Conservation (phyloP, 352 stramenopile species). For the Globisporangium paddicum region DNA sequence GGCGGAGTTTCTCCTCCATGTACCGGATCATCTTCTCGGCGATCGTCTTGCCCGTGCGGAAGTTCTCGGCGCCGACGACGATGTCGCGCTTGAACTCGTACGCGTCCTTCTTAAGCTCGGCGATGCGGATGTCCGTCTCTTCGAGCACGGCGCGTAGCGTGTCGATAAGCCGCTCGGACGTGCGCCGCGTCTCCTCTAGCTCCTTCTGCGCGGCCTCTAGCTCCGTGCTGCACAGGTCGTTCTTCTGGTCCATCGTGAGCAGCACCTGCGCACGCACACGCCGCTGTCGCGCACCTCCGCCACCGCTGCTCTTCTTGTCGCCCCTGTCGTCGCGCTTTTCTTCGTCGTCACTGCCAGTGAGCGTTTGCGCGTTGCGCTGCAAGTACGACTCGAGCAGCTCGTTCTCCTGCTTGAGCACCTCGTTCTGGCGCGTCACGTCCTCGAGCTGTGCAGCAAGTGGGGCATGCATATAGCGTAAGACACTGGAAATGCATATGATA, state of each 20-base stretch:
- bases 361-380: conserved; percentile 45
- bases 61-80: conserved; percentile 92
- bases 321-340: conserved; percentile 46
- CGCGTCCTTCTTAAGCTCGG: conserved; percentile 94
- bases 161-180: conserved; percentile 92
- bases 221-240: conserved; percentile 86
- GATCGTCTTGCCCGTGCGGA: conserved; percentile 91
- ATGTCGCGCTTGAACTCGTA: conserved; percentile 97
- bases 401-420: conserved; percentile 89
- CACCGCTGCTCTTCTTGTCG: conserved; percentile 32
- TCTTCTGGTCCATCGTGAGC: conserved; percentile 92
- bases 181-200: conserved; percentile 86
- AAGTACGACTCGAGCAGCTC: conserved; percentile 88
- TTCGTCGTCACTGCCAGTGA: conserved; percentile 57
- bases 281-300: conserved; percentile 25
- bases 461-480: background rate
- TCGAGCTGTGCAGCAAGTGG: conserved; percentile 47
- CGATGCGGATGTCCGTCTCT: conserved; percentile 92
- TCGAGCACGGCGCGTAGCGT: conserved; percentile 90
- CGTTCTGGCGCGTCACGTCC: conserved; percentile 82
- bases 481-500: background rate
- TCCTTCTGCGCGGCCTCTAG: conserved; percentile 87
- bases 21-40: conserved; percentile 93
- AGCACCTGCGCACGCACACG: conserved; percentile 51
- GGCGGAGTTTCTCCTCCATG: conserved; percentile 93